phyloP scores from a whole-genome alignment of 2,329 filamentous ascomycete species.

The Mycosphaerella arachidis region DNA sequence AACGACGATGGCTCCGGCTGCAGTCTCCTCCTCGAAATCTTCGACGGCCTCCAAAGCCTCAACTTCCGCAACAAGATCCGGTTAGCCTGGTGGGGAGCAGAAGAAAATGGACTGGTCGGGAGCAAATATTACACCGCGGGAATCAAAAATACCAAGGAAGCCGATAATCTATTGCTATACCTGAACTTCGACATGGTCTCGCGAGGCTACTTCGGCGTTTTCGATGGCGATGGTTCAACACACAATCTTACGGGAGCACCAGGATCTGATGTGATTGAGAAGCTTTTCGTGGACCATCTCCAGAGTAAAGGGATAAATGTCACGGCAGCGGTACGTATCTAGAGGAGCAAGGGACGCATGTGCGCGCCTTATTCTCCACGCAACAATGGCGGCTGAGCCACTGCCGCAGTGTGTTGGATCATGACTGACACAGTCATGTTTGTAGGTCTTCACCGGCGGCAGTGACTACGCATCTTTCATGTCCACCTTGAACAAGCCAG shows the following conservation, averaged over 20 bases:
- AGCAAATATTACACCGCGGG: neutral
- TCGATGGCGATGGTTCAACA: slow-evolving; percentile 52
- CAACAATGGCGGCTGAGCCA: too few relatives aligned
- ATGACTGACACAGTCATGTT: too few relatives aligned
- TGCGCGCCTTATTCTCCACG: too few relatives aligned
- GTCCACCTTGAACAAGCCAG: slow-evolving; percentile 32
- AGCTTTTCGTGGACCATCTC: slow-evolving; percentile 22
- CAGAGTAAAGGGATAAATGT: slow-evolving; percentile 24
- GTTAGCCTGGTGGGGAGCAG: slow-evolving; percentile 16
- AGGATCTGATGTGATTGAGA: slow-evolving; percentile 56
- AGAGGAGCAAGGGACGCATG: too few relatives aligned
- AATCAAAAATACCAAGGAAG: neutral
- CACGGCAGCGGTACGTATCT: slow-evolving; percentile 22
- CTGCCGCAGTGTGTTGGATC: too few relatives aligned
- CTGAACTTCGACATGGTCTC: slow-evolving; percentile 40
- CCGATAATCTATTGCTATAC: neutral
- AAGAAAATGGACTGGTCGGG: neutral
- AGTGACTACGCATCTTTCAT: slow-evolving; percentile 38
- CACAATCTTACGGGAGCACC: slow-evolving; percentile 50
- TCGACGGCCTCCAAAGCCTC: slow-evolving; percentile 50
- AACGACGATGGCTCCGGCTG: slow-evolving; percentile 39
- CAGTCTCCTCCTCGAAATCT: slow-evolving; percentile 34
- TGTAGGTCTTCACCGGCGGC: slow-evolving; percentile 30
- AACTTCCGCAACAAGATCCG: slow-evolving; percentile 38
- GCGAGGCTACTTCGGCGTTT: slow-evolving; percentile 54